Evolutionary conservation across 2,329 filamentous ascomycete species (phyloP).

Genomic region (Falciphora oryzae): DNA sequence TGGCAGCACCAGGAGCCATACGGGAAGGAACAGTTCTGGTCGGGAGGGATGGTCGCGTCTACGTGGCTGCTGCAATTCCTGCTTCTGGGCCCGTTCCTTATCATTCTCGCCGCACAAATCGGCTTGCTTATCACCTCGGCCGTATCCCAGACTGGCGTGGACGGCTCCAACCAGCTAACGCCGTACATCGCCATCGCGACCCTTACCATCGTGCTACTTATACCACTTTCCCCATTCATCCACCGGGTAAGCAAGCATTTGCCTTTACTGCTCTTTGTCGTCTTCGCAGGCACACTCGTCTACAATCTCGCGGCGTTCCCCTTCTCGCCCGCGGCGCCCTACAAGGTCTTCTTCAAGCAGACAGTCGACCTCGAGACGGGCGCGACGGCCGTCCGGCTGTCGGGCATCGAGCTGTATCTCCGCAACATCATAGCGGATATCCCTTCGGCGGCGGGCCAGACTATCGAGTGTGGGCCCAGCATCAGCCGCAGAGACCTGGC

Average conservation of each 20-base stretch:
- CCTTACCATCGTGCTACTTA: constrained; percentile 64
- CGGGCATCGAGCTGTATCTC: constrained; percentile 63
- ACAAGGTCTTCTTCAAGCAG: constrained; percentile 87
- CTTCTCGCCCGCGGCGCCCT: constrained; percentile 70
- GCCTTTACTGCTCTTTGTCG: constrained; percentile 66
- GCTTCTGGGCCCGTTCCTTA: constrained; percentile 67
- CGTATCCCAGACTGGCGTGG: constrained; percentile 73
- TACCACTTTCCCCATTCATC: constrained; percentile 76
- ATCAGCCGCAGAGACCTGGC: constrained; percentile 43
- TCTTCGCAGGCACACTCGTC: constrained; percentile 69
- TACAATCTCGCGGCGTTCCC: constrained; percentile 88
- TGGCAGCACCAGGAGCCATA: constrained; percentile 41
- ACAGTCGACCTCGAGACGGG: constrained; percentile 69
- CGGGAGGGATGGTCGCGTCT: constrained; percentile 69
- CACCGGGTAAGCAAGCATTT: constrained; percentile 82
- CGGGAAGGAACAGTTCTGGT: constrained; percentile 80
- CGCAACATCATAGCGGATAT: constrained; percentile 60
- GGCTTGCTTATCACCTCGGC: constrained; percentile 67
- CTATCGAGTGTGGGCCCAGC: constrained; percentile 45
- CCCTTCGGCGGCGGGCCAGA: constrained; percentile 62
- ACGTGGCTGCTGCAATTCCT: constrained; percentile 86
- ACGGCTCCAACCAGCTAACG: constrained; percentile 67
- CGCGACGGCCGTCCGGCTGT: constrained; percentile 62
- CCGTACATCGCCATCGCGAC: constrained; percentile 66
- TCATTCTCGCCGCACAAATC: constrained; percentile 73